Evolutionary conservation across 2,329 filamentous ascomycete species (phyloP), one percentile per base, ranked within the genome.

Genomic region (Colletotrichum falcatum): DNA sequence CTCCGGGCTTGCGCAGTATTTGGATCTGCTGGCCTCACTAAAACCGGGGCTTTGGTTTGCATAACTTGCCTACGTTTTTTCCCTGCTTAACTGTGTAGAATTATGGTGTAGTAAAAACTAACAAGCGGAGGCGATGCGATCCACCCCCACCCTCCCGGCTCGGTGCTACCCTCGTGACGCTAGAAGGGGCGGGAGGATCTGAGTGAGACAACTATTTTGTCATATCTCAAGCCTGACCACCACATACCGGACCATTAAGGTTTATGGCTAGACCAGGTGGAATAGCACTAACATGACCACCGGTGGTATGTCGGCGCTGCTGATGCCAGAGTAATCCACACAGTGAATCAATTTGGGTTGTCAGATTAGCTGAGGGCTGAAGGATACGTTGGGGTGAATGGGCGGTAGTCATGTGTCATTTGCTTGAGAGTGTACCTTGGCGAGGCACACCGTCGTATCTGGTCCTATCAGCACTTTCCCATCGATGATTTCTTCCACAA

Each of bases 381-480:
- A 23, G 8, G 20, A 1, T 46, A 12, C 4, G n/a, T 11, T 44
- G 14, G 42, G 4, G 11, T n/a, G 12, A 11, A 20, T n/a, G 42
- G 18, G 7, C 7, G 18, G 20, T 7, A 44, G 42, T 44, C 42
- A 20, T 44, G n/a, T n/a, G n/a, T n/a, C n/a, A n/a, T 20, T 42
- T 8, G 39, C 16, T 20, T 8, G 18, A n/a, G 18, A 9, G 1
- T 1, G n/a, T 44, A 11, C 1, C n/a, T 44, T n/a, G n/a, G 42
- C 2, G 7, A n/a, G 42, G 1, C 1, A 4, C 2, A 4, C 7
- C 1, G 9, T 9, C 11, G 44, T 11, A 6, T 3, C 20, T 23
- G 9, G 42, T 9, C n/a, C 3, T 23, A 5, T 5, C 3, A 4
- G 3, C 1, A 9, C 12, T 4, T 23, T 12, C 44, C n/a, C 5